Base-by-base conservation (phyloP, 2,329 filamentous ascomycete genomes). In the Fusarium miscanthi region DNA sequence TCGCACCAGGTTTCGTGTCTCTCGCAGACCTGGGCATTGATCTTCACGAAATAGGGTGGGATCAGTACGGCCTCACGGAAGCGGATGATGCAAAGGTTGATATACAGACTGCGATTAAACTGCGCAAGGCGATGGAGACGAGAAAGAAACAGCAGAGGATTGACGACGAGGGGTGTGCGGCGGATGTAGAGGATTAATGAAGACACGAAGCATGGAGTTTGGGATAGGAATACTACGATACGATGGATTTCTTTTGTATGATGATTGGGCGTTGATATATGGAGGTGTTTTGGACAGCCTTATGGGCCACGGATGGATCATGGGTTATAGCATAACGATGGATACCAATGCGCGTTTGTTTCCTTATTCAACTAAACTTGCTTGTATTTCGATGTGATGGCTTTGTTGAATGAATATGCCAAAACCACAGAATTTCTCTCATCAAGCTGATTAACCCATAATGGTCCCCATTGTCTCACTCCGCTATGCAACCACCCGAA, bases 1-100 rank as follows among this genome's bases (percentile, higher is more conserved):
- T 62, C 2, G 68, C 49, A 17, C 72, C 68, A 1, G 69, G 72
- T 3, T 72, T 76, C 2, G 66, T 75, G n/a, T 66, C 66, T 0
- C 64, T 73, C 1, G 57, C 75, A 2, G 73, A 76, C 5, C 21
- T 76, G 3, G 63, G 66, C 9, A 70, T 72, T 19, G 68, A 77
- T 25, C 57, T 66, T 14, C 67, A 49, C 14, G 62, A 63, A 16
- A 35, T 71, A 12, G 67, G 75, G 19, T 70, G 67, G 23, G 69
- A 73, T 35, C 66, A 69, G 31, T 76, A 76, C n/a, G 75, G 74
- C 6, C 66, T 75, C 6, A 73, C 68, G 3, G 74, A 74, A 3
- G 72, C 74, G 3, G 72, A 78, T 6, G 70, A 75, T 30, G 74
- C 70, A 6, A 75, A 76, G 41, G 69, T 72, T 23, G 70, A 78